Evolutionary conservation across 1,284 basidiomycete genomes (phyloP), one percentile per base, ranked within the genome.

Genomic region (Cutaneotrichosporon sp.): DNA sequence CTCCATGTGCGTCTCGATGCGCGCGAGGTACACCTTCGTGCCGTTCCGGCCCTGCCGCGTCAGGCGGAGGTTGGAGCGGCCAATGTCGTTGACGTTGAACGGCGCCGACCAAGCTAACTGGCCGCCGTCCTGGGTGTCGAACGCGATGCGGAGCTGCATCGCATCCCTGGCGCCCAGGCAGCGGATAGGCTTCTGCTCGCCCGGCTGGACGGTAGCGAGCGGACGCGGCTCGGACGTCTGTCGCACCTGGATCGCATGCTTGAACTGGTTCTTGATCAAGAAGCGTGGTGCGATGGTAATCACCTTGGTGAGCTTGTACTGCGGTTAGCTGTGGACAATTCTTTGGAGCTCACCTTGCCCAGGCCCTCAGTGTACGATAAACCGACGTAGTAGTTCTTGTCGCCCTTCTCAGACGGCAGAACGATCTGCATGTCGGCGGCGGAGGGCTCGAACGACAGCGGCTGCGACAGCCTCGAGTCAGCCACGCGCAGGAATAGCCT

Each of bases 231-330:
- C 82, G 20, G 91, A 90, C 69, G 93, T 88, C 77, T 98, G 93
- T 31, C 97, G 87, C 79, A 95, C 87, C 52, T 87, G 86, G 47
- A 99, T 83, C 1, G 87, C 71, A 59, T 87, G 85, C 5, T 81
- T 72, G 36, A 93, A 84, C 66, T 87, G 84, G 80, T 98, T 99
- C 78, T 89, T 90, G 72, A 99, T 81, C 65, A 98, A 81, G 82
- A 95, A 99, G 29, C 95, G 87, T 14, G 97, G 97, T 7, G 90
- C 84, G 43, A 99, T 82, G 1, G 92, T 97, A 72, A 99, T 89
- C 66, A 98, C 90, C 81, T 98, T 98, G 29, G 89, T 90, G 52
- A 99, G 82, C 77, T 98, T 97, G 81, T 98, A 99, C 83, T 84
- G 75, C 46, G 4, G 43, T 29, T 58, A 43, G 33, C 22, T 9